A percentile compares a stretch with the other conserved stretches of the same genome.
Conservation (phyloP, 2,329 filamentous ascomycete species). For the Nothopassalora personata region DNA sequence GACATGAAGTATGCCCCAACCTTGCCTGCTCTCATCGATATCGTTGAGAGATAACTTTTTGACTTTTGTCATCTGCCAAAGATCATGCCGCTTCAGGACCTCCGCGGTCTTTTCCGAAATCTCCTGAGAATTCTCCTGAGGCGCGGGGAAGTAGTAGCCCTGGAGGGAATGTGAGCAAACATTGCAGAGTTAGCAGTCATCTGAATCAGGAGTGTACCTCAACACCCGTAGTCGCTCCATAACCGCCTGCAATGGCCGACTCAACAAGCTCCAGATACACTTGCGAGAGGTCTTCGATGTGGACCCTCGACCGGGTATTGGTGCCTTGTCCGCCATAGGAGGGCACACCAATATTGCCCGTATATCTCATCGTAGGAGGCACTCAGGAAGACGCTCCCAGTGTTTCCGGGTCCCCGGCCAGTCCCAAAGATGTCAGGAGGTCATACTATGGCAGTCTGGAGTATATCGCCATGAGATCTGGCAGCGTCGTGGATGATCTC, state of each 20-base stretch:
- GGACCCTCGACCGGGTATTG: conserved; percentile 48
- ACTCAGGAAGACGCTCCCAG: conserved; percentile 40
- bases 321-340: conserved; percentile 49
- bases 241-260: conserved; percentile 42
- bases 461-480: conserved; percentile 37
- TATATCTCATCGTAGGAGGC: conserved; percentile 34
- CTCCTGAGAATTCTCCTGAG: conserved; percentile 33
- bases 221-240: conserved; percentile 27
- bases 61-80: conserved; percentile 24
- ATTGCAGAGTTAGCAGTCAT: not conserved
- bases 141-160: conserved; percentile 46
- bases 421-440: conserved; percentile 58
- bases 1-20: conserved; percentile 21
- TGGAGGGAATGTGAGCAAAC: conserved; percentile 13
- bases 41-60: conserved; percentile 23
- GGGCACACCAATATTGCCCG: conserved; percentile 31
- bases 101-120: conserved; percentile 25
- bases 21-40: conserved; percentile 27
- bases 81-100: conserved; percentile 27
- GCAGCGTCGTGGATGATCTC: conserved; percentile 53
- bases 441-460: conserved; percentile 57
- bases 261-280: conserved; percentile 51
- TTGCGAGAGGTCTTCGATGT: conserved; percentile 53
- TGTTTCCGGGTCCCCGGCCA: conserved; percentile 37
- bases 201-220: conserved; percentile 2